Evolutionary conservation across 441 rosid genomes (phyloP).

Genomic region (Gossypium davidsonii): DNA sequence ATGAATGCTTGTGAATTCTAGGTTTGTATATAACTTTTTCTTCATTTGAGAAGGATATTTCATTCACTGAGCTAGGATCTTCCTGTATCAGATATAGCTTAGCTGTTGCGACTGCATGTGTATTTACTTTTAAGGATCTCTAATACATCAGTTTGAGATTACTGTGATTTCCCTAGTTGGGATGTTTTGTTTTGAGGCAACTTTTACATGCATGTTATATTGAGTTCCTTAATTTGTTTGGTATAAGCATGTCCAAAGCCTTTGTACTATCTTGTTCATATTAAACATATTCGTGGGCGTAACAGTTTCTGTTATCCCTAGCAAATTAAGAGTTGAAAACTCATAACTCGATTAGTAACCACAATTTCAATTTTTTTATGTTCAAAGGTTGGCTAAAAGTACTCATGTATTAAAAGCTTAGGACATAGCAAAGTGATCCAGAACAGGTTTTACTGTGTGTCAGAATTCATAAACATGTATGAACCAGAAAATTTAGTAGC

Average conservation of each 20-base stretch:
- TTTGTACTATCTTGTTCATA: no score
- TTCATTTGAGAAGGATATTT: slow-evolving; percentile 19
- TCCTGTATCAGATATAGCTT: slow-evolving; percentile 19
- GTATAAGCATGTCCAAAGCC: no score
- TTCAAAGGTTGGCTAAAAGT: background rate
- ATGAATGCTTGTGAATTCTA: slow-evolving; percentile 19
- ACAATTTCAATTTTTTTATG: no score
- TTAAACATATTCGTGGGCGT: no score
- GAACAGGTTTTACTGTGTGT: background rate
- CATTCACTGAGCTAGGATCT: slow-evolving; percentile 20
- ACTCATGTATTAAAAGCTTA: background rate
- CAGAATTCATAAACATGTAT: background rate
- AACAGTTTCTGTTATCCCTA: no score
- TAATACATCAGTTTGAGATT: slow-evolving; percentile 23
- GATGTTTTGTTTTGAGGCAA: slow-evolving; percentile 34
- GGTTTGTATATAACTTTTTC: slow-evolving; percentile 38
- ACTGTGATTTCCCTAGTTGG: slow-evolving; percentile 23
- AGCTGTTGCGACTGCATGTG: slow-evolving; percentile 18
- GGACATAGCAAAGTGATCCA: background rate
- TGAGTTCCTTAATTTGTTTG: slow-evolving; percentile 16
- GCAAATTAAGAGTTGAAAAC: no score
- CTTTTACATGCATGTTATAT: slow-evolving; percentile 18
- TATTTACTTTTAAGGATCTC: slow-evolving; percentile 14
- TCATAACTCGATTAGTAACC: no score
- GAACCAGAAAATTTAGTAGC: no score